Conservation (phyloP, 257 asterid genomes). For the Solanum neorickii region DNA sequence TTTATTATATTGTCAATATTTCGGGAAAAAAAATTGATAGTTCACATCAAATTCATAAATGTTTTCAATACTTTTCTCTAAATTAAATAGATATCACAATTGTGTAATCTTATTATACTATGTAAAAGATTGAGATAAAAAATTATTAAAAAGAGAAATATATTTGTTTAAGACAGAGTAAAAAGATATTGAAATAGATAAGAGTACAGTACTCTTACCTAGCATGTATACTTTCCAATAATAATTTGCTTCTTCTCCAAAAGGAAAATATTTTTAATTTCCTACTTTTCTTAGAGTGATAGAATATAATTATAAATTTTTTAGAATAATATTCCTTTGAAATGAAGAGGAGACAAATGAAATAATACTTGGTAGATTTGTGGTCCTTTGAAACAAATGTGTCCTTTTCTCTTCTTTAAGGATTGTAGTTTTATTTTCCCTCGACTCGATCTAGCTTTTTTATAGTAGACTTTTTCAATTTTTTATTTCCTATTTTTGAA, state of each 20-base stretch:
- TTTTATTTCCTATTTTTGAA: neutral
- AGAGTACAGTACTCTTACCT: neutral
- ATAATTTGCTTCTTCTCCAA: neutral
- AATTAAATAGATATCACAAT: no score
- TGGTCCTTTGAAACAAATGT: neutral
- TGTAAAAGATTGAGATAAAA: neutral
- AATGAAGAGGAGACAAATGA: neutral
- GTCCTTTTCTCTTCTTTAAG: neutral
- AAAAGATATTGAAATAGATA: no score
- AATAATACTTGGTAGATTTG: neutral
- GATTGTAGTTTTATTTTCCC: neutral
- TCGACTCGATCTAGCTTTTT: neutral
- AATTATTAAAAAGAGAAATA: neutral
- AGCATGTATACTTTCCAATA: neutral
- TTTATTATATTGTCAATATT: no score
- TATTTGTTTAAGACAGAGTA: no score
- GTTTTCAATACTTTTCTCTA: no score
- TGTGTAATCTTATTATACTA: neutral
- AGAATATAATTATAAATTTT: neutral
- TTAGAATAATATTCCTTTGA: neutral
- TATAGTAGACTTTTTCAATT: neutral
- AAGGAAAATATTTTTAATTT: neutral
- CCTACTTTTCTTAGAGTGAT: neutral
- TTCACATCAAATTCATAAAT: no score
- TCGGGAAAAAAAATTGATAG: accelerated